phyloP scores from a whole-genome alignment of 371 early-diverging fungal species.

The Mortierella sp. region DNA sequence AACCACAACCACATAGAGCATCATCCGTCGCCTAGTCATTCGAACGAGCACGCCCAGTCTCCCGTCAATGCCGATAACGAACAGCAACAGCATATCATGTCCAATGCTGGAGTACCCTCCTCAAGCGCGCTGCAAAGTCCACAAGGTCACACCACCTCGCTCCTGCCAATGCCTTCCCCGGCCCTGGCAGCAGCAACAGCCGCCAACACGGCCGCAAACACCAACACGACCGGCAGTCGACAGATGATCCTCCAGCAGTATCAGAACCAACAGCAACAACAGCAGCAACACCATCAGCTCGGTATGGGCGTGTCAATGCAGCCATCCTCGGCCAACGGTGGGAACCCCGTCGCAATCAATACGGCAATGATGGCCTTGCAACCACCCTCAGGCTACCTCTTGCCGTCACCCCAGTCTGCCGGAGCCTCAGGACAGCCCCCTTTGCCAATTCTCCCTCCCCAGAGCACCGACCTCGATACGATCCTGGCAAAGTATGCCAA shows the following conservation, averaged over 20 bases:
- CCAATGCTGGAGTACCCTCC: conserved; percentile 30
- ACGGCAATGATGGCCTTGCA: conserved; percentile 49
- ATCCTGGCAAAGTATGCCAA: conserved; percentile 65
- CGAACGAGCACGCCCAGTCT: conserved; percentile 45
- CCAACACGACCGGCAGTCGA: conserved; percentile 38
- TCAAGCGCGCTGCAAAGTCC: conserved; percentile 32
- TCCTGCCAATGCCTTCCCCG: conserved; percentile 46
- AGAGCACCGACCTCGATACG: conserved; percentile 64
- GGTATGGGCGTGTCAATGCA: conserved; percentile 52
- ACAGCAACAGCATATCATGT: conserved; percentile 28
- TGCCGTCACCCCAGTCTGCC: conserved; percentile 41
- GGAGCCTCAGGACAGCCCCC: conserved; percentile 23
- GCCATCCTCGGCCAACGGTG: conserved; percentile 25
- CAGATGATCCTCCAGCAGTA: conserved; percentile 50
- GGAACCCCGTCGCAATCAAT: conserved; percentile 33
- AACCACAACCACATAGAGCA: conserved; percentile 30
- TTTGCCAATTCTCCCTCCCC: conserved; percentile 30
- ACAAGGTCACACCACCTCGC: conserved; percentile 32
- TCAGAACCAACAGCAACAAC: conserved; percentile 48
- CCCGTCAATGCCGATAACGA: conserved; percentile 37
- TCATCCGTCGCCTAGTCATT: conserved; percentile 36
- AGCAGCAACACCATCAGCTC: conserved; percentile 36
- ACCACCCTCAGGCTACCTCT: conserved; percentile 46
- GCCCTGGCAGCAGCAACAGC: conserved; percentile 49
- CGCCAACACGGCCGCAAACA: conserved; percentile 48